Conservation (phyloP, 306 rosid species). For the Acacia melanoxylon region DNA sequence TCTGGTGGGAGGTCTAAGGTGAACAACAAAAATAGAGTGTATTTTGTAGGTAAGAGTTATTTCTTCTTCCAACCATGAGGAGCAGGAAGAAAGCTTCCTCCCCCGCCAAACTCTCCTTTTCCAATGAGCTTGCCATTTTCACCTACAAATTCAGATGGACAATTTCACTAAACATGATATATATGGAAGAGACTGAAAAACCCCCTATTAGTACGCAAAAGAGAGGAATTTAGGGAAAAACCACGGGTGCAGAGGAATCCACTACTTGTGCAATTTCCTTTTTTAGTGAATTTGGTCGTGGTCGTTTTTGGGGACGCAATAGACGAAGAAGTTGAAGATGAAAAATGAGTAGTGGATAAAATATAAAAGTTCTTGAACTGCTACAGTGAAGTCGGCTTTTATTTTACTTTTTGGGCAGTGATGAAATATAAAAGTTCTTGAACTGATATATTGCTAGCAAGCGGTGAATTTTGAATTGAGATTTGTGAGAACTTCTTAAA, state of each 20-base stretch:
- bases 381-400: too few relatives aligned
- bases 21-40: too few relatives aligned
- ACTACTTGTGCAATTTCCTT: slow-evolving; percentile 24
- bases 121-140: slow-evolving; percentile 79
- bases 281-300: slow-evolving; percentile 14
- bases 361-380: too few relatives aligned
- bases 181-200: background rate
- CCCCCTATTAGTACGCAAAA: background rate
- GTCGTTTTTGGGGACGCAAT: background rate
- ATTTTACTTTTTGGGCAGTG: too few relatives aligned
- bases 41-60: too few relatives aligned
- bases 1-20: background rate
- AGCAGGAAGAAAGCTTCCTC: slow-evolving; percentile 86
- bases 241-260: background rate
- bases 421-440: too few relatives aligned
- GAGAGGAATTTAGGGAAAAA: background rate
- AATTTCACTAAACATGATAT: slow-evolving; percentile 7
- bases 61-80: slow-evolving; percentile 95
- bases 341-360: background rate
- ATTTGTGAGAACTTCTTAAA: too few relatives aligned
- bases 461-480: too few relatives aligned
- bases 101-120: slow-evolving; percentile 46
- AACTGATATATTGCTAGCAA: too few relatives aligned
- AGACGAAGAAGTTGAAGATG: background rate
- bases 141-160: slow-evolving; percentile 49